Base-by-base conservation (phyloP, 2,329 filamentous ascomycete species). In the Aspergillus sp. region DNA sequence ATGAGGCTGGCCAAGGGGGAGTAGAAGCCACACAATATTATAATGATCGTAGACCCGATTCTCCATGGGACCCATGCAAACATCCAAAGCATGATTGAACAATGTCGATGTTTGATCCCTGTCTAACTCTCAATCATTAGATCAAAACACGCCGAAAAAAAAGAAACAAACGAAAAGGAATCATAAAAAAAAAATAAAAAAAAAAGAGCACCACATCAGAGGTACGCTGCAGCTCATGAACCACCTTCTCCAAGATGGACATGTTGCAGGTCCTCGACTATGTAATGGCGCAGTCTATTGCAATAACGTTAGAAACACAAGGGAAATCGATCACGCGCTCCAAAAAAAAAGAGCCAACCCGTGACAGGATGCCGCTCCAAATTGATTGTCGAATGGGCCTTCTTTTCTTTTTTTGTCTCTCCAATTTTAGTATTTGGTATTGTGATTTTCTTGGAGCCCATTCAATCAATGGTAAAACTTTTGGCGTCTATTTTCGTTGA, bases 281-380 rank as follows among this genome's bases (percentile, higher is more conserved):
- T 31, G 47, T 47, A 50, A 20, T 51, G 46, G 53, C 24, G 45
- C 36, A 42, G 32, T 45, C 64, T 66, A 66, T 66, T 59, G 60
- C 49, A 57, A 60, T 45, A 11, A 47, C 12, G 20, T 46, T 42
- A 42, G 18, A 49, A 55, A 58, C 49, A 42, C 58, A 45, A 55
- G 52, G 51, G 52, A 56, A 56, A 50, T 61, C 32, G 36, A 52
- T 39, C 55, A 65, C 63, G 58, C 63, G 63, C 61, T 54, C 57
- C 58, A 58, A 52, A 52, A 58, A 52, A 52, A 57, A 47, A 50
- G 45, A 50, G 18, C 45, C 22, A 16, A 47, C 9, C 9, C 18
- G 20, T 11, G 36, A n/a, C 36, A 42, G 14, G 36, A 42, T 42
- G 36, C 36, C 36, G 14, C 36, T n/a, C 36, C 36, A 42, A n/a